A percentile compares a stretch with the other conserved stretches of the same genome.
Evolutionary conservation across 345 rosid species (phyloP).

Genomic region (Viola odorata): DNA sequence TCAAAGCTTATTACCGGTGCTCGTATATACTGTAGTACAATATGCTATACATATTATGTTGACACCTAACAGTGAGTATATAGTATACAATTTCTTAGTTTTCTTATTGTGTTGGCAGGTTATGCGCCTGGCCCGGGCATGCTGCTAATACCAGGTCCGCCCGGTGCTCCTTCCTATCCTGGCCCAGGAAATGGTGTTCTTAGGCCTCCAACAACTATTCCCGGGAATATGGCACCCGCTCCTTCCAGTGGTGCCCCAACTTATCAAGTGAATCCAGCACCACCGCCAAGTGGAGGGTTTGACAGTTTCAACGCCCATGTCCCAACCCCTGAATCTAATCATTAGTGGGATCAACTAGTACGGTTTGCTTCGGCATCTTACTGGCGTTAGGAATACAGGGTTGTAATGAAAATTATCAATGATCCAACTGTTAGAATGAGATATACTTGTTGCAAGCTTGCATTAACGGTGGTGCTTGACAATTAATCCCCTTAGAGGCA

Average conservation of each 20-base stretch:
- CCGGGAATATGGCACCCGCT: constrained; percentile 44
- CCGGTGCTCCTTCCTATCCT: constrained; percentile 77
- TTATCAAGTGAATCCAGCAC: constrained; percentile 55
- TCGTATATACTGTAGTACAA: too few species aligned
- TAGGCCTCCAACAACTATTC: constrained; percentile 58
- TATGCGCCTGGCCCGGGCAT: constrained; percentile 50
- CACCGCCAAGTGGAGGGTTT: constrained; percentile 49
- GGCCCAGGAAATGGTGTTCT: constrained; percentile 41
- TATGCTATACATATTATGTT: too few species aligned
- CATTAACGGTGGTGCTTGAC: too few species aligned
- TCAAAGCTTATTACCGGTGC: too few species aligned
- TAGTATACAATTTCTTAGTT: background rate
- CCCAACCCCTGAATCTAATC: constrained; percentile 13
- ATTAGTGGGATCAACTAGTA: constrained; percentile 2
- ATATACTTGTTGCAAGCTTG: too few species aligned
- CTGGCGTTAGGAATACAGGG: too few species aligned
- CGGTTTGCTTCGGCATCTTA: too few species aligned
- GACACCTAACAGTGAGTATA: background rate
- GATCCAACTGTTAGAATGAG: too few species aligned
- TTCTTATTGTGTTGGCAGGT: constrained; percentile 28
- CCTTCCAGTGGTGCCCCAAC: constrained; percentile 45
- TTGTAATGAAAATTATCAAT: too few species aligned
- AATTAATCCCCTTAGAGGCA: too few species aligned
- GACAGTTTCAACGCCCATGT: constrained; percentile 43
- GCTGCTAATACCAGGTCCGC: constrained; percentile 76